Evolutionary conservation across 257 asterid species (phyloP).

Genomic region (Schizonepeta tenuifolia): DNA sequence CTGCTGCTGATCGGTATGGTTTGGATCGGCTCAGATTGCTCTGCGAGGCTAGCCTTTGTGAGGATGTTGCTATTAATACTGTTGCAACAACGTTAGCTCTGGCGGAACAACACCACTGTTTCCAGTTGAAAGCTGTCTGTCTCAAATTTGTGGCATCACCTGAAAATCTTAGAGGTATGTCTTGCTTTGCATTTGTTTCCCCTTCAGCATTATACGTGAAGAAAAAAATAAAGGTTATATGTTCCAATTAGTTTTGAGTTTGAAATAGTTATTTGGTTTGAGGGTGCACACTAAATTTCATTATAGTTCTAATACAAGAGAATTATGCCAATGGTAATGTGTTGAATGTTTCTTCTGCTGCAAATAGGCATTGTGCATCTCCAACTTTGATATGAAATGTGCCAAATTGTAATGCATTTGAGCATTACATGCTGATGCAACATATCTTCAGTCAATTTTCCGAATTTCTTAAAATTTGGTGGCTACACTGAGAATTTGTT

Average conservation of each 20-base stretch:
- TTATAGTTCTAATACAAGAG: not conserved
- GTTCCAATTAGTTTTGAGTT: not conserved
- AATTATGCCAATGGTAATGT: not conserved
- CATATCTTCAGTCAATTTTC: not conserved
- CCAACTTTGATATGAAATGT: not conserved
- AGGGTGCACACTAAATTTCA: not conserved
- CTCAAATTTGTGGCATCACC: conserved; percentile 80
- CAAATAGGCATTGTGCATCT: not conserved
- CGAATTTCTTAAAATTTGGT: not conserved
- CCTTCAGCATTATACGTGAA: not conserved
- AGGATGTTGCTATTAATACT: conserved; percentile 85
- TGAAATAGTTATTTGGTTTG: not conserved
- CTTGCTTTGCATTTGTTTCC: conserved; percentile 7
- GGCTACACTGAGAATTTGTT: not conserved
- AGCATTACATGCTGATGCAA: not conserved
- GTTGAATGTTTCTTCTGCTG: not conserved
- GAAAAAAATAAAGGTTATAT: not conserved
- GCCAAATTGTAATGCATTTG: not conserved
- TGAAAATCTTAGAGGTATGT: conserved; percentile 83
- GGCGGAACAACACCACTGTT: conserved; percentile 97
- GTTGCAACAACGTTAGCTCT: conserved; percentile 95
- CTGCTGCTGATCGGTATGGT: conserved; percentile 94
- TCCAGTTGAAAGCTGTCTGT: conserved; percentile 86
- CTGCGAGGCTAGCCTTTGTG: conserved; percentile 80
- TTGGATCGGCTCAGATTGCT: conserved; percentile 85